Evolutionary conservation across 1,139 yeast genomes (phyloP), one percentile per base, ranked within the genome.

Genomic region (Ogataea hybrid): DNA sequence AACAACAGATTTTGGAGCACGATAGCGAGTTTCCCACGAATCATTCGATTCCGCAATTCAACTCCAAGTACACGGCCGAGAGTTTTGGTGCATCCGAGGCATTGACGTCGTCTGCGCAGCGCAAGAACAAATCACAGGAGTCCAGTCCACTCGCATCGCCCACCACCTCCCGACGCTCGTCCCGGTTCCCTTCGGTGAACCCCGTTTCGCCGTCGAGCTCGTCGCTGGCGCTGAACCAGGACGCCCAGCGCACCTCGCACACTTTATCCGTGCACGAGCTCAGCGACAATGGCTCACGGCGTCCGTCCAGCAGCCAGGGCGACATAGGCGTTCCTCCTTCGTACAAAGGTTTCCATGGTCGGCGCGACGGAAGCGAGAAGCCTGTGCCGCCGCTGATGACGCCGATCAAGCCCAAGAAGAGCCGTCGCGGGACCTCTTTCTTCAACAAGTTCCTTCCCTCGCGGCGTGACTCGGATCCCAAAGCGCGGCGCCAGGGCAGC

Each of bases 401-500:
- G 5, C 50, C 54, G 3, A 39, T 45, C 34, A 53, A 50, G 29
- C 48, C 51, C 1, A 50, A 47, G 28, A 52, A 50, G 32, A 27
- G 42, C 10, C 46, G 55, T 35, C 49, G 52, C 37, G 46, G 61
- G 12, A 41, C 60, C 3, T 47, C 53, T 18, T 29, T 58, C 7
- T 43, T 57, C 21, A 53, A 44, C 32, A 53, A 49, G 37, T 32
- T 59, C 8, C 43, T 59, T 6, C 58, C 61, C 3, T 48, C 56
- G 8, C 48, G 62, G 42, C 48, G 59, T 31, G 62, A 54, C 14
- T 50, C 57, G 29, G 58, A 52, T 23, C 45, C 55, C 3, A 15
- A 22, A 25, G 37, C 29, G 12, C 39, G 39, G n/a, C 38, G 47
- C 25, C 27, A 22, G 16, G 20, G 44, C 6, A 41, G 48, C 3